Base-by-base conservation (phyloP, 495 filamentous ascomycete genomes). In the Penicillium soppii region DNA sequence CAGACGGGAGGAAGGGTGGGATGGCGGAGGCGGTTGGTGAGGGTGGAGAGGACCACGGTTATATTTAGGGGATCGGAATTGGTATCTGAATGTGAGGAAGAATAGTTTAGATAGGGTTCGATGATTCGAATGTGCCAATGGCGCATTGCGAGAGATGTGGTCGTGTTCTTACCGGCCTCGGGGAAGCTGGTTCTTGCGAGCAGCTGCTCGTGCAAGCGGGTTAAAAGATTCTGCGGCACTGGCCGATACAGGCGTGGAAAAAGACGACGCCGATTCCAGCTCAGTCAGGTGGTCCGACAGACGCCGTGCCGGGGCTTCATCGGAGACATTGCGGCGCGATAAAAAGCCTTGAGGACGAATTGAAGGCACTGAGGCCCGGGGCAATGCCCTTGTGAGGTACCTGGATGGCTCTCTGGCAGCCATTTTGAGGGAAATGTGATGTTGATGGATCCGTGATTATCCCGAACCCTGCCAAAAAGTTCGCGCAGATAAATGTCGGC, bases 1-100 rank as follows among this genome's bases (percentile, higher is more conserved):
- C 44, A 87, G 72, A 65, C 94, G 86, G 51, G 94, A 96, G 47
- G 85, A 78, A 9, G 94, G 92, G 57, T 91, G 86, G 29, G 94
- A 94, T 37, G 86, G 77, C 9, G 83, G 79, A 4, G 90, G 94
- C 12, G 89, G 91, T 69, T 95, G 89, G 64, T 95, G 83, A 36
- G 94, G 95, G 64, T 97, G 91, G 30, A 97, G 79, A 40, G 92
- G 91, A 47, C 94, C 94, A 66, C 94, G 88, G 70, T 95, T 82
- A 79, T 89, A 97, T 69, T 92, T 90, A 33, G 95, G 95, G 33
- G 94, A 82, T 37, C 89, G 89, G 71, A 86, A 97, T 72, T 91
- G 87, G 72, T 97, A 98, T 77, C 91, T 95, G 26, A 15, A 27
- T 30, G 29, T 29, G 13, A 56, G 39, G 35, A 38, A 16, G 37